phyloP scores from a whole-genome alignment of 1,139 yeast genomes.

The Pichia norvegensis region DNA sequence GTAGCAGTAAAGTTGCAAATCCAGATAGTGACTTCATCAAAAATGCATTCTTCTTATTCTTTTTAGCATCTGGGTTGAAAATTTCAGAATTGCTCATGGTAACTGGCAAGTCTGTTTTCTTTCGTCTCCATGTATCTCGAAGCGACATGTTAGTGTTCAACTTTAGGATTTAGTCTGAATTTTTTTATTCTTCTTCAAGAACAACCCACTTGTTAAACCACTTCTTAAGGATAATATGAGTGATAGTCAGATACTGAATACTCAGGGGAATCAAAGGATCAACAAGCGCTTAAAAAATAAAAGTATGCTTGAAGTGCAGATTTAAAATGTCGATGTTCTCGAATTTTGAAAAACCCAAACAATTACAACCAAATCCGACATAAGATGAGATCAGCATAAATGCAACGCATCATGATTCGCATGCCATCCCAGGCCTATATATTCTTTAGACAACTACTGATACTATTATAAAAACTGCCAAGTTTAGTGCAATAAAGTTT shows the following conservation, averaged over 20 bases:
- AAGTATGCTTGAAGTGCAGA: no score
- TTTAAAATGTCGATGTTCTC: not conserved
- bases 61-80: not conserved
- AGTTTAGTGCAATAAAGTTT: no score
- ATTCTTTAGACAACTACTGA: no score
- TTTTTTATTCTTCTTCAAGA: not conserved
- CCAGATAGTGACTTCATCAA: not conserved
- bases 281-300: not conserved
- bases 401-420: no score
- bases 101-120: constrained; percentile 10
- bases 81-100: constrained; percentile 1
- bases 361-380: not conserved
- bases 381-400: no score
- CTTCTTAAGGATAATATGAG: not conserved
- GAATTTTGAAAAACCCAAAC: not conserved
- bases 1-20: not conserved
- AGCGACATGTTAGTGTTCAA: constrained; percentile 1
- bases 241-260: no score
- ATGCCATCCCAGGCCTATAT: no score
- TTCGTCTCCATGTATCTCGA: constrained; percentile 12
- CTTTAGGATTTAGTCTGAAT: no score
- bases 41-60: not conserved
- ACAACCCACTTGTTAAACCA: not conserved
- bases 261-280: no score
- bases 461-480: no score